Percentiles rank a stretch among this genome's conserved stretches.
Conservation (phyloP, 2,329 filamentous ascomycete species). For the Aspergillus japonicus region DNA sequence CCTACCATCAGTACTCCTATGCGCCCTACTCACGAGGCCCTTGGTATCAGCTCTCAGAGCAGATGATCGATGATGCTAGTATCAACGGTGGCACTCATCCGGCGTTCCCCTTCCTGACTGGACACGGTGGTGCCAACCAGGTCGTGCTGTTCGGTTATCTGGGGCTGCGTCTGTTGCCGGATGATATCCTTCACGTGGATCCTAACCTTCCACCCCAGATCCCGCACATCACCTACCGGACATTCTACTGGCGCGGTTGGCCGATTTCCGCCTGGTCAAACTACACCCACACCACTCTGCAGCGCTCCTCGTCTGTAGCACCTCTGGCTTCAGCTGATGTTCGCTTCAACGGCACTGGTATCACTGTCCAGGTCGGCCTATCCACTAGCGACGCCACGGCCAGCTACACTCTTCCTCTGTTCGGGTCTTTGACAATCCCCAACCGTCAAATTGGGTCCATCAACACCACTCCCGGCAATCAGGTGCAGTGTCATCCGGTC, state of each 20-base stretch:
- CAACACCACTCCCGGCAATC: conserved; percentile 58
- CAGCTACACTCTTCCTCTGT: conserved; percentile 48
- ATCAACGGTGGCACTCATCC: conserved; percentile 66
- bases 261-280: conserved; percentile 63
- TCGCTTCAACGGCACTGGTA: conserved; percentile 53
- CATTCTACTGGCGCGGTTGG: conserved; percentile 66
- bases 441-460: conserved; percentile 60
- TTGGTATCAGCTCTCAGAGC: conserved; percentile 70
- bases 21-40: conserved; percentile 65
- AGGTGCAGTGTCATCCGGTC: conserved; percentile 63
- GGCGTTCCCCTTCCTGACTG: conserved; percentile 69
- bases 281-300: conserved; percentile 63
- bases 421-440: conserved; percentile 53
- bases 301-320: conserved; percentile 47
- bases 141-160: conserved; percentile 67
- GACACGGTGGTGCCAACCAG: conserved; percentile 67
- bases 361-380: conserved; percentile 59
- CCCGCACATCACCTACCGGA: conserved; percentile 58
- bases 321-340: conserved; percentile 54
- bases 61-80: conserved; percentile 60
- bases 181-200: conserved; percentile 60
- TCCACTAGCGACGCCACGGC: conserved; percentile 38
- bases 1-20: conserved; percentile 63
- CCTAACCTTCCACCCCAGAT: conserved; percentile 67
- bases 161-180: conserved; percentile 60